These are phyloP conservation scores for Chenopodium suecicum DNA, from an alignment of 148 eudicot species.

Conservation along the genomic window DNA sequence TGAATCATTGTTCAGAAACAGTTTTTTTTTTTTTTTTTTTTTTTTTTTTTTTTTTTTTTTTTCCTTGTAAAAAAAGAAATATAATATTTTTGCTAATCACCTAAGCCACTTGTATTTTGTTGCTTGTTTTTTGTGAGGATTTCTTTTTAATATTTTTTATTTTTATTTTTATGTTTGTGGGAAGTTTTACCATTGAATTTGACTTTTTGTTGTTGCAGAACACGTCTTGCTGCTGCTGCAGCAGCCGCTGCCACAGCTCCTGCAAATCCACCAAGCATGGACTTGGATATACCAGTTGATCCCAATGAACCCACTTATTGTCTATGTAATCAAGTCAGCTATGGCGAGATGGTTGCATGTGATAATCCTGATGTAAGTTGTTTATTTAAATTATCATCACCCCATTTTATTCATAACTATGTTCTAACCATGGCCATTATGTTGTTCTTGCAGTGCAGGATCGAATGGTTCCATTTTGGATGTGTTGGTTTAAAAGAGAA, in stretches of 20 bases:
- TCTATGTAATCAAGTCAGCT: conserved; percentile 97
- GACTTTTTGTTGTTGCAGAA: conserved; percentile 44
- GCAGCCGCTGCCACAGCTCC: conserved; percentile 44
- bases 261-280: conserved; percentile 75
- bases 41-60: too few species aligned
- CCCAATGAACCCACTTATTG: conserved; percentile 99
- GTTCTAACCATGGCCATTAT: conserved; percentile 17
- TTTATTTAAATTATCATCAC: not conserved
- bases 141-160: too few species aligned
- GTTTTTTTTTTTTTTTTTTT: too few species aligned
- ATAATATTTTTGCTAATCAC: not conserved
- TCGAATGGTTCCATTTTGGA: conserved; percentile 56
- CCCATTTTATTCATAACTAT: not conserved
- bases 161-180: not conserved
- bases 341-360: conserved; percentile 97
- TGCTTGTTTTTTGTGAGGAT: not conserved
- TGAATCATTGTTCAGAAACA: not conserved
- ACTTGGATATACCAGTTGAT: conserved; percentile 93
- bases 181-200: not conserved
- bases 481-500: conserved; percentile 51
- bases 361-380: conserved; percentile 76
- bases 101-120: not conserved
- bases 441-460: conserved; percentile 41
- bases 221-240: conserved; percentile 57
- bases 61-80: too few species aligned